Evolutionary conservation across 768 basidiomycete genomes (phyloP).

Genomic region (Termitomyces sp.): DNA sequence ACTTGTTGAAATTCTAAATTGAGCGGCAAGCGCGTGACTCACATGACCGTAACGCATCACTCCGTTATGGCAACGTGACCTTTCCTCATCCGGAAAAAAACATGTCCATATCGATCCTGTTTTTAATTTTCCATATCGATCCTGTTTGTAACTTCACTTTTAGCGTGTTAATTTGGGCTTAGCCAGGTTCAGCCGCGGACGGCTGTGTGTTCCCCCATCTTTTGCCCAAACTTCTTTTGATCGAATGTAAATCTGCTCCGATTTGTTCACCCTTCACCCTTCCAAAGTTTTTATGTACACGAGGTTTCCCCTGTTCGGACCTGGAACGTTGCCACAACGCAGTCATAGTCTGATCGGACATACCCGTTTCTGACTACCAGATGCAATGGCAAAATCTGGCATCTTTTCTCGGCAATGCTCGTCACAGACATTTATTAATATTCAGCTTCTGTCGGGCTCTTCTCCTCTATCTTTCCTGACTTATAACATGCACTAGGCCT

Average conservation of each 20-base stretch:
- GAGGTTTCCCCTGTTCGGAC: constrained; percentile 26
- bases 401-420: constrained; percentile 42
- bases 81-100: constrained; percentile 7
- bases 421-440: constrained; percentile 50
- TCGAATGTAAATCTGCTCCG: constrained; percentile 6
- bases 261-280: neutral
- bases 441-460: constrained; percentile 34
- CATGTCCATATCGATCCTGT: constrained; percentile 13
- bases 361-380: constrained; percentile 36
- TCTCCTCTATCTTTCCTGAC: constrained; percentile 35
- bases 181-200: neutral
- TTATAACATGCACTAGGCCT: constrained; percentile 55
- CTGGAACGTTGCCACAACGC: constrained; percentile 42
- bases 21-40: constrained; percentile 13
- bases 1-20: too few relatives aligned
- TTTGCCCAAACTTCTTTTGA: neutral
- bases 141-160: constrained; percentile 14
- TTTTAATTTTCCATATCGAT: constrained; percentile 17
- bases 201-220: constrained; percentile 9
- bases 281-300: constrained; percentile 1
- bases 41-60: constrained; percentile 18
- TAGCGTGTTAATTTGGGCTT: constrained; percentile 2
- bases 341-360: constrained; percentile 43
- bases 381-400: constrained; percentile 36
- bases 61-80: constrained; percentile 16